phyloP scores from a whole-genome alignment of 2,329 filamentous ascomycete genomes.

The Cercospora sp. region DNA sequence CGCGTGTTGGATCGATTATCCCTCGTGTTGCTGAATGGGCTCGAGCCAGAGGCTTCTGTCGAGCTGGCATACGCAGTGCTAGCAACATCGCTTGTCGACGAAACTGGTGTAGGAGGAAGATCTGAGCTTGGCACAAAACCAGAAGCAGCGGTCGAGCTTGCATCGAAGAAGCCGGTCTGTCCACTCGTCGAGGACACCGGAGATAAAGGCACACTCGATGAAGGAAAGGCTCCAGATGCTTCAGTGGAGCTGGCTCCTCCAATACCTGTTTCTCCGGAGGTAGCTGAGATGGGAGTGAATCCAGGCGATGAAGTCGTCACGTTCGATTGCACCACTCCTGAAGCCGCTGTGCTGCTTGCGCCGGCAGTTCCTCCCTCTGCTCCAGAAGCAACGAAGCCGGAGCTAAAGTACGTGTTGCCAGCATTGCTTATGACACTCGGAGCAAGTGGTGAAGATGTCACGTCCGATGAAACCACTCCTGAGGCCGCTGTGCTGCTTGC shows the following conservation, averaged over 20 bases:
- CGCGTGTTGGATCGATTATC: conserved; percentile 15
- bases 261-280: conserved; percentile 7
- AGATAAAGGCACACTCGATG: conserved; percentile 3
- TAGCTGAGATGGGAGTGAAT: conserved; percentile 21
- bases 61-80: conserved; percentile 16
- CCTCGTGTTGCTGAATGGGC: conserved; percentile 15
- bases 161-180: conserved; percentile 12
- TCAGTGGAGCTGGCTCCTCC: conserved; percentile 11
- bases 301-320: neutral
- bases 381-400: conserved; percentile 26
- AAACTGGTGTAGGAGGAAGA: conserved; percentile 13
- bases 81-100: conserved; percentile 5
- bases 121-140: conserved; percentile 16
- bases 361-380: conserved; percentile 20
- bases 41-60: conserved; percentile 11
- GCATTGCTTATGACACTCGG: conserved; percentile 25
- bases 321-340: conserved; percentile 18
- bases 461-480: conserved; percentile 14
- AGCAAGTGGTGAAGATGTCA: neutral
- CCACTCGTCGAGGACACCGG: conserved; percentile 21
- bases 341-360: conserved; percentile 19
- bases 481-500: conserved; percentile 21
- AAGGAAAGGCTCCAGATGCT: conserved; percentile 11
- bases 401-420: conserved; percentile 29
- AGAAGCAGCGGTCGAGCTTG: conserved; percentile 18